These are phyloP conservation scores for Diplodia seriata DNA, from an alignment of 2,329 filamentous ascomycete species.

Conservation along the genomic window DNA sequence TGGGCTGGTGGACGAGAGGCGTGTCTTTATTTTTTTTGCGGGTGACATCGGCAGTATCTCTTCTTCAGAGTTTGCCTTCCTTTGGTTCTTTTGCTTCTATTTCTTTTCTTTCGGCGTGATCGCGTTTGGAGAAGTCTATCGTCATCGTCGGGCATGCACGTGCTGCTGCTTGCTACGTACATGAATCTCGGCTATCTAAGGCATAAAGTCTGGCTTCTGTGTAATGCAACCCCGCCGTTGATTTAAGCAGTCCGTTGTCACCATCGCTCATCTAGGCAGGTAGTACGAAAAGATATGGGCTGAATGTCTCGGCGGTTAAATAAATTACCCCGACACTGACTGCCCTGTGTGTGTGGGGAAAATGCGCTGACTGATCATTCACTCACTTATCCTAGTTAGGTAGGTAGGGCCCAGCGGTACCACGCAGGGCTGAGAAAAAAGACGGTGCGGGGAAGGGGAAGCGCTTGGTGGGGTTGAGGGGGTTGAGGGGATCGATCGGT, in stretches of 20 bases:
- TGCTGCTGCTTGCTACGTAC: too few relatives aligned
- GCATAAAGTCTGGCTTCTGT: background rate
- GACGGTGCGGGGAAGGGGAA: background rate
- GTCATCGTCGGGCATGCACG: too few relatives aligned
- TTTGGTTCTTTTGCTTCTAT: background rate
- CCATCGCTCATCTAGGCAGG: background rate
- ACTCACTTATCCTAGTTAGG: background rate
- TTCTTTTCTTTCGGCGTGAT: background rate
- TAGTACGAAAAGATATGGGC: background rate
- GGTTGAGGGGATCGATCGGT: background rate
- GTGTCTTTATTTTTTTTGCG: too few relatives aligned
- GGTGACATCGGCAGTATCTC: too few relatives aligned
- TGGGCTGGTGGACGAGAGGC: too few relatives aligned
- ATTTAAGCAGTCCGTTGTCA: background rate
- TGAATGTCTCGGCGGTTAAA: too few relatives aligned
- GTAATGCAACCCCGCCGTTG: background rate
- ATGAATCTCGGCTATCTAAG: too few relatives aligned
- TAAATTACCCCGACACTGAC: too few relatives aligned
- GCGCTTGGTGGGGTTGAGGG: background rate
- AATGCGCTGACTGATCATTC: too few relatives aligned
- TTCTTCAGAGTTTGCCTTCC: too few relatives aligned
- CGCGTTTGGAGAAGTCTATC: too few relatives aligned
- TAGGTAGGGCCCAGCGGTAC: background rate
- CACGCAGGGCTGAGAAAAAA: background rate
- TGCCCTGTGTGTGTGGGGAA: background rate